phyloP scores from a whole-genome alignment of 345 rosid genomes.

The Triadica sebifera region DNA sequence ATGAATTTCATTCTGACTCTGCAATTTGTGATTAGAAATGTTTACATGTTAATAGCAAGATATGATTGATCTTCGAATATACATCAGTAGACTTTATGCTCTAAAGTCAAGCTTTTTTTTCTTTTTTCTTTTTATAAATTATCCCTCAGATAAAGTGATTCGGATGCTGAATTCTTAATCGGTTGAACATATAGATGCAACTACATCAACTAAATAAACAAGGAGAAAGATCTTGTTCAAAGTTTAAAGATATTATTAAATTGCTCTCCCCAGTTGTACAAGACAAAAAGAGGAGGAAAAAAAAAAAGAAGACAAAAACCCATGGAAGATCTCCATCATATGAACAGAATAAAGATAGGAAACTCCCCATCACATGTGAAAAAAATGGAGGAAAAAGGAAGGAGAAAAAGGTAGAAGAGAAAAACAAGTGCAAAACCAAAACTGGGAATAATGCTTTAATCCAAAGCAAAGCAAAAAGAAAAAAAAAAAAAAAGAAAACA shows the following conservation, averaged over 20 bases:
- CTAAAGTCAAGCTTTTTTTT: background rate
- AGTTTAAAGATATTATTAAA: slow-evolving; percentile 10
- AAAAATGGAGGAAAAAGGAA: slow-evolving; percentile 7
- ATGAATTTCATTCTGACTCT: background rate
- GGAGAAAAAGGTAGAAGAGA: too few species aligned
- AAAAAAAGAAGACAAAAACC: slow-evolving; percentile 17
- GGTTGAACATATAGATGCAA: background rate
- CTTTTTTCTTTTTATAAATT: background rate
- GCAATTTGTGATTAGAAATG: background rate
- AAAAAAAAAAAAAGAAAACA: slow-evolving; percentile 11
- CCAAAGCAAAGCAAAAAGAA: background rate
- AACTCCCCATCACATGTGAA: background rate
- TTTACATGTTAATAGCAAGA: background rate
- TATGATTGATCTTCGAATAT: background rate
- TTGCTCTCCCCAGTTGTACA: background rate
- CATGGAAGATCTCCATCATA: slow-evolving; percentile 14
- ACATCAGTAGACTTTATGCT: background rate
- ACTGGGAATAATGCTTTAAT: slow-evolving; percentile 6
- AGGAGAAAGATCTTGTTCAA: slow-evolving; percentile 15
- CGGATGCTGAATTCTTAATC: background rate
- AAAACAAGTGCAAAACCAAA: background rate
- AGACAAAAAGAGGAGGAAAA: too few species aligned
- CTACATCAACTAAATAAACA: slow-evolving; percentile 1
- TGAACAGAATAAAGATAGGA: background rate
- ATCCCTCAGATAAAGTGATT: background rate